Evolutionary conservation across 176 grass and related monocot genomes (phyloP).

Genomic region (Zoysia pacifica): DNA sequence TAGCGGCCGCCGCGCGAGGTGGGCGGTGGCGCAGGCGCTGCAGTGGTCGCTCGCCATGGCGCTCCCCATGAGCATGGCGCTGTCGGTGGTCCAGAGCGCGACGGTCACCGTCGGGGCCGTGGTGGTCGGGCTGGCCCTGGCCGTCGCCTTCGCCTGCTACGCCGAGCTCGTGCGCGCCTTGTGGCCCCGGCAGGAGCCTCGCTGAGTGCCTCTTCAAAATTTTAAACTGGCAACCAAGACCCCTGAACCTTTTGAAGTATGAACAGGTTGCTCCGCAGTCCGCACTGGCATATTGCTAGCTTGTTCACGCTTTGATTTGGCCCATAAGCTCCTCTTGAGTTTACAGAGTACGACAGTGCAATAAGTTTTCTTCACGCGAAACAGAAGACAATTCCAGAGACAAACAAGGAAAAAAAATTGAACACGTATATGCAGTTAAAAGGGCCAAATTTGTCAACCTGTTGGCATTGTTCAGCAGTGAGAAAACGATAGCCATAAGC

Average conservation of each 20-base stretch:
- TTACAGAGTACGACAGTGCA: background rate
- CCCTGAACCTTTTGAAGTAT: too few relatives aligned
- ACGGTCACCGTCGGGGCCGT: slow-evolving; percentile 26
- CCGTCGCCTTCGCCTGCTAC: slow-evolving; percentile 38
- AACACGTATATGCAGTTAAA: background rate
- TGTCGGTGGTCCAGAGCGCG: slow-evolving; percentile 36
- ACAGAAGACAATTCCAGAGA: background rate
- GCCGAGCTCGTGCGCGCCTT: slow-evolving; percentile 40
- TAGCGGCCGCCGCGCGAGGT: background rate
- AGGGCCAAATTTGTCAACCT: background rate
- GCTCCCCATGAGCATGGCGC: slow-evolving; percentile 47
- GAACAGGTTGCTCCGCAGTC: too few relatives aligned
- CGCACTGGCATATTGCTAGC: too few relatives aligned
- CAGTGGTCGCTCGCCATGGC: slow-evolving; percentile 55
- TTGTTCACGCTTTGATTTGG: background rate
- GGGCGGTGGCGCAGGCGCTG: slow-evolving; percentile 35
- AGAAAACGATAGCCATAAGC: background rate
- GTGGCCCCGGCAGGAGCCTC: slow-evolving; percentile 8
- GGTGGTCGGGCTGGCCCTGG: slow-evolving; percentile 28
- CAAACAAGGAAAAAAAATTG: background rate
- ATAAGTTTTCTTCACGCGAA: background rate
- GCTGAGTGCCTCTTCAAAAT: background rate
- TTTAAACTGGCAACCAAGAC: background rate
- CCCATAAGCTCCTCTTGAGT: too few relatives aligned
- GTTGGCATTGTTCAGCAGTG: background rate